Percentiles rank a stretch among this genome's conserved stretches.
phyloP scores from a whole-genome alignment of 495 filamentous ascomycete genomes.

The Hypoxylon subgilvum region DNA sequence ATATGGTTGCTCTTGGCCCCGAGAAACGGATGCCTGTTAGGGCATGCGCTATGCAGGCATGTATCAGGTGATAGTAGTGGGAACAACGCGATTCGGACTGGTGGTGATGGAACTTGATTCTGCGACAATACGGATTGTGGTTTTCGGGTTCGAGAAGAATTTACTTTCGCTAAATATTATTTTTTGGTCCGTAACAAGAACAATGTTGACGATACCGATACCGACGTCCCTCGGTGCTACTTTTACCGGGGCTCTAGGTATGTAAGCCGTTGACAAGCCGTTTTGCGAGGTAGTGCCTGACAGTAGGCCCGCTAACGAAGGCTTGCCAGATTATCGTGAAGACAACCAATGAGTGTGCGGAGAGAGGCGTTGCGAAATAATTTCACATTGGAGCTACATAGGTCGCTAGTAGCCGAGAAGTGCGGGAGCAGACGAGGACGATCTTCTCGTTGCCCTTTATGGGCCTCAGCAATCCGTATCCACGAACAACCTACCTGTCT shows the following conservation, averaged over 20 bases:
- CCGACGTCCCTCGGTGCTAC: no score
- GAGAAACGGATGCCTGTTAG: slow-evolving; percentile 4
- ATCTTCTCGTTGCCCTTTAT: slow-evolving; percentile 27
- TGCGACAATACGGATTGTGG: no score
- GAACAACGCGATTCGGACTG: not conserved
- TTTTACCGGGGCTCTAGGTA: not conserved
- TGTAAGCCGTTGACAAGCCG: slow-evolving; percentile 2
- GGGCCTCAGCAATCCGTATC: slow-evolving; percentile 9
- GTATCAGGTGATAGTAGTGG: slow-evolving; percentile 14
- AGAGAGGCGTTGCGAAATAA: slow-evolving; percentile 4
- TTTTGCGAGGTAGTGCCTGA: not conserved
- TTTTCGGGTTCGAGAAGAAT: no score
- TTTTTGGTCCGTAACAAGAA: no score
- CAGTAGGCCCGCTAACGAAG: slow-evolving; percentile 3
- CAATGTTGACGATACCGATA: no score
- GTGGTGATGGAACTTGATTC: no score
- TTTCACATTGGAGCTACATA: slow-evolving; percentile 11
- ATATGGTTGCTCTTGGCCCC: not conserved
- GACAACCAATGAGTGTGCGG: slow-evolving; percentile 7
- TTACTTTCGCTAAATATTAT: no score
- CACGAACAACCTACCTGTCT: slow-evolving; percentile 16
- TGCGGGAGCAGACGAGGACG: slow-evolving; percentile 28
- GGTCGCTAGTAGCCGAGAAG: slow-evolving; percentile 28
- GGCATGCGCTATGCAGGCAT: slow-evolving; percentile 3
- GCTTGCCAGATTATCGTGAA: slow-evolving; percentile 11